phyloP scores from a whole-genome alignment of 176 grass and related monocot genomes.

The Cenchrus purpureus region DNA sequence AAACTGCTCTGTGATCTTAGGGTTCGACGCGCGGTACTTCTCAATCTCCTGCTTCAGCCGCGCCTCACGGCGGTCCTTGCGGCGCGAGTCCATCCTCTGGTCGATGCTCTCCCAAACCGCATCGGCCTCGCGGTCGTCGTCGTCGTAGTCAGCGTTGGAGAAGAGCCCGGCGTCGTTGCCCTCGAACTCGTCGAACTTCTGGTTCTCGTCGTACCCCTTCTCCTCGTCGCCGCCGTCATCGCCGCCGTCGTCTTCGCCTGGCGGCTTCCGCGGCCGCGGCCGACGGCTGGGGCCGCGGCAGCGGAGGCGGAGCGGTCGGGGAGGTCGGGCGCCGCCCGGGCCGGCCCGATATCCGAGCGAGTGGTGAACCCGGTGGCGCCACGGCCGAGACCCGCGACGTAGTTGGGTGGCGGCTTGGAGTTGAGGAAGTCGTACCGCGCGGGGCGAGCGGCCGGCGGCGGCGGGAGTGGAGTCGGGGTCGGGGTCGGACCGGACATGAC shows the following conservation, averaged over 20 bases:
- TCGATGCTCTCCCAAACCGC: conserved; percentile 95
- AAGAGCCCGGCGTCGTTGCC: conserved; percentile 92
- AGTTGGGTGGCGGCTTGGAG: conserved; percentile 85
- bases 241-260: conserved; percentile 70
- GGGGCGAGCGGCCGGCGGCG: conserved; percentile 41
- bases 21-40: conserved; percentile 96
- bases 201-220: conserved; percentile 93
- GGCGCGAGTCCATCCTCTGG: conserved; percentile 80
- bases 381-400: conserved; percentile 87
- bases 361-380: conserved; percentile 98
- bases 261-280: conserved; percentile 76
- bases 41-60: conserved; percentile 92
- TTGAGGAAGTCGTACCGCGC: conserved; percentile 82
- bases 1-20: conserved; percentile 95
- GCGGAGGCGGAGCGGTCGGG: conserved; percentile 78
- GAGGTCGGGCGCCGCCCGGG: conserved; percentile 85
- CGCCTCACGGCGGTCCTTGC: conserved; percentile 90
- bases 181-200: conserved; percentile 97
- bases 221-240: conserved; percentile 81
- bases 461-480: conserved; percentile 37
- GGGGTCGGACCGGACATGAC: conserved; percentile 55
- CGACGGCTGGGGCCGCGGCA: conserved; percentile 39
- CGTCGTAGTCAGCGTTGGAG: conserved; percentile 90
- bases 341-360: conserved; percentile 86
- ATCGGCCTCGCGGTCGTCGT: conserved; percentile 90